Evolutionary conservation across 2,329 filamentous ascomycete genomes (phyloP).

Genomic region (Epichloe baconii): DNA sequence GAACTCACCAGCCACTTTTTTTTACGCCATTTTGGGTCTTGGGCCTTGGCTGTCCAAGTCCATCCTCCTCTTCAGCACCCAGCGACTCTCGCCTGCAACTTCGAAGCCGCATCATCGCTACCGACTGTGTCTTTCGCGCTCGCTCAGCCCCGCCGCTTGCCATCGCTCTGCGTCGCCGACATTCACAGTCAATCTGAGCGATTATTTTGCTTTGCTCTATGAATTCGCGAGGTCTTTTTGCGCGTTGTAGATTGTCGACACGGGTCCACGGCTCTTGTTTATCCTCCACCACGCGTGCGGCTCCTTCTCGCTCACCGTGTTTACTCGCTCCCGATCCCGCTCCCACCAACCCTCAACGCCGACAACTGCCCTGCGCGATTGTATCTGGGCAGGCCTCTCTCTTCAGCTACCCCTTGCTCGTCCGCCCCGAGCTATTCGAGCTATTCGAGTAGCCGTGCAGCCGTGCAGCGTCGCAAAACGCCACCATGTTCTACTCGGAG

Average conservation of each 20-base stretch:
- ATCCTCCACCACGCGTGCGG: conserved; percentile 15
- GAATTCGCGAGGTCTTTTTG: conserved; percentile 16
- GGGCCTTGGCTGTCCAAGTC: background rate
- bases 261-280: conserved; percentile 20
- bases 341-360: background rate
- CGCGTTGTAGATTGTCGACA: conserved; percentile 19
- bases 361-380: conserved; percentile 7
- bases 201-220: conserved; percentile 15
- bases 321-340: conserved; percentile 13
- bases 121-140: conserved; percentile 6
- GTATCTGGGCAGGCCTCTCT: background rate
- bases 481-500: conserved; percentile 92
- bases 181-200: conserved; percentile 10
- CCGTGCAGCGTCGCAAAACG: conserved; percentile 18
- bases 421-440: conserved; percentile 9
- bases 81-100: conserved; percentile 3
- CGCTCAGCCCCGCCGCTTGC: conserved; percentile 9
- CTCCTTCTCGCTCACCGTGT: conserved; percentile 16
- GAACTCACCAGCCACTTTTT: conserved; percentile 20
- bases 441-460: conserved; percentile 6
- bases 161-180: conserved; percentile 14
- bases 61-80: background rate
- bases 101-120: conserved; percentile 9
- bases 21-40: conserved; percentile 20
- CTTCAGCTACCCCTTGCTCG: conserved; percentile 6